A percentile compares a stretch with the other conserved stretches of the same genome.
phyloP scores from a whole-genome alignment of 2,329 filamentous ascomycete genomes.

The Arthrobotrys iridis region DNA sequence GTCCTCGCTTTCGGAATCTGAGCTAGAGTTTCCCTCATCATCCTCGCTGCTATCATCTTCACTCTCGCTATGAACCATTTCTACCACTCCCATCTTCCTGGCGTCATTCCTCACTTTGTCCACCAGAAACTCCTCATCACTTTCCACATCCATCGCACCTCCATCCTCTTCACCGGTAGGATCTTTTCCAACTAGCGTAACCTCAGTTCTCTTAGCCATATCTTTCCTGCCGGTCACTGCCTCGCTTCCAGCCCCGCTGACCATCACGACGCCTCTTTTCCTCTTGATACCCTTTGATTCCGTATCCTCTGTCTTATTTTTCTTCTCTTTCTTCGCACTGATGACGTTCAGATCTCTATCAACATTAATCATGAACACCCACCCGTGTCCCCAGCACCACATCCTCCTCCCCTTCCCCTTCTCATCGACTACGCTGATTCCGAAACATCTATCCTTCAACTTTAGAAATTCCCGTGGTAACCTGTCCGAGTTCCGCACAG shows the following conservation, averaged over 20 bases:
- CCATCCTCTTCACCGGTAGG: slow-evolving; percentile 7
- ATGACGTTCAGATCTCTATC: slow-evolving; percentile 38
- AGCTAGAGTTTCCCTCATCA: slow-evolving; percentile 56
- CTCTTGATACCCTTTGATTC: slow-evolving; percentile 49
- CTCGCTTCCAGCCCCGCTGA: slow-evolving; percentile 40
- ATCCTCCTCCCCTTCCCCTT: slow-evolving; percentile 75
- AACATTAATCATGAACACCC: slow-evolving; percentile 84
- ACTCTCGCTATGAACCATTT: slow-evolving; percentile 42
- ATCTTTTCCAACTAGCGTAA: slow-evolving; percentile 27
- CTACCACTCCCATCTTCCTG: slow-evolving; percentile 15
- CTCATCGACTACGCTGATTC: slow-evolving; percentile 66
- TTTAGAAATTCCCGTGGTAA: slow-evolving; percentile 74
- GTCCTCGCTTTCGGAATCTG: slow-evolving; percentile 6
- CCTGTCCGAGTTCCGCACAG: slow-evolving; percentile 79
- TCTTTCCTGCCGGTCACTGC: slow-evolving; percentile 13
- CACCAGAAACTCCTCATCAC: slow-evolving; percentile 58
- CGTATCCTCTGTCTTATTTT: background rate
- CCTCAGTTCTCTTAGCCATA: slow-evolving; percentile 32
- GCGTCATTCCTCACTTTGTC: slow-evolving; percentile 48
- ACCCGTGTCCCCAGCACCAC: slow-evolving; percentile 85
- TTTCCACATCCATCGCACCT: slow-evolving; percentile 57
- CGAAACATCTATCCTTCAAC: slow-evolving; percentile 82
- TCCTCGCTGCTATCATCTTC: slow-evolving; percentile 27
- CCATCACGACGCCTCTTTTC: slow-evolving; percentile 47
- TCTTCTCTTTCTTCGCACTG: slow-evolving; percentile 20